Evolutionary conservation across 495 filamentous ascomycete species (phyloP), one percentile per base, ranked within the genome.

Genomic region (Penicillium subrubescens): DNA sequence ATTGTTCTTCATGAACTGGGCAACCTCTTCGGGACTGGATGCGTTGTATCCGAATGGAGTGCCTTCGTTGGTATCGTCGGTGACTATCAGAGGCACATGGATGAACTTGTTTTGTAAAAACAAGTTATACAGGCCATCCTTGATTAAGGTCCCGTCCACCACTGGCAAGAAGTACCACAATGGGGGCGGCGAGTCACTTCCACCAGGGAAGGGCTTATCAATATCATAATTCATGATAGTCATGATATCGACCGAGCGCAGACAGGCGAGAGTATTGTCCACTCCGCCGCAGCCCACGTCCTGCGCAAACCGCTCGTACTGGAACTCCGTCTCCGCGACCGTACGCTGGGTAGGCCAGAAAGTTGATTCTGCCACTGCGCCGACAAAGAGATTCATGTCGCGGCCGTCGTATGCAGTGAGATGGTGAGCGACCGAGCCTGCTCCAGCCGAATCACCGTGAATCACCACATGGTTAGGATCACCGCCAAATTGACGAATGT

Each of bases 401-500:
- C 76, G 65, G 15, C 81, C 86, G 23, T 74, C 76, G 43, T 90
- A 87, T 0, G 89, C 87, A 0, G 87, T 75, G 8, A 92, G 75
- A 56, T 92, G 90, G 62, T 89, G 75, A 5, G 83, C 82, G 0
- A 92, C 85, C 0, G 86, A 87, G 0, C 80, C 88, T 2, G 83
- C 89, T 12, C 90, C 90, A 1, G 90, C 89, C 8, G 86, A 89
- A 3, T 82, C 86, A 29, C 90, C 88, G 64, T 87, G 84, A 43
- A 92, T 87, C 8, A 89, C 85, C 19, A 92, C 85, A 63, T 89
- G 88, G 19, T 81, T 65, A 0, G 89, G 88, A 62, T 92, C 84
- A 19, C 90, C 90, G 33, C 90, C 90, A 62, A 93, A 92, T 23
- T 61, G 41, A 2, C 52, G 67, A 29, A 91, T 88, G 61, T 90